A percentile compares a stretch with the other conserved stretches of the same genome.
Evolutionary conservation across 805 yeast species (phyloP).

Genomic region (Suhomyces vadensis): DNA sequence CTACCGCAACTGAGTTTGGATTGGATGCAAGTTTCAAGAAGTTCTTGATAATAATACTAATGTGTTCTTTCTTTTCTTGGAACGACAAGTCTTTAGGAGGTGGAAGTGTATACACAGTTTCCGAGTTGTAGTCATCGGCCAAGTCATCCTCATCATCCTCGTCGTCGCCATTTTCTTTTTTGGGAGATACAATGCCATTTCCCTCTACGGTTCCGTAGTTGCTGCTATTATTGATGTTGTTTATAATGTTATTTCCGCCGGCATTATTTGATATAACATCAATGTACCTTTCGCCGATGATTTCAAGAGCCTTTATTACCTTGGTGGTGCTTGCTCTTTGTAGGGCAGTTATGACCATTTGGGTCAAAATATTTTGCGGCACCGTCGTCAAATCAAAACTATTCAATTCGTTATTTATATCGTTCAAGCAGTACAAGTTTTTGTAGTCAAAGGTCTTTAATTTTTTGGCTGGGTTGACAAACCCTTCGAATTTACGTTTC

Average conservation of each 20-base stretch:
- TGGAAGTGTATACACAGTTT: constrained; percentile 53
- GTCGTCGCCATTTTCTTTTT: constrained; percentile 18
- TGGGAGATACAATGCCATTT: constrained; percentile 1
- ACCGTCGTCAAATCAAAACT: constrained; percentile 70
- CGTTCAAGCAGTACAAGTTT: constrained; percentile 66
- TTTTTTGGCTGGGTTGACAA: constrained; percentile 32
- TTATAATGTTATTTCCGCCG: constrained; percentile 4
- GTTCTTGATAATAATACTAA: constrained; percentile 58
- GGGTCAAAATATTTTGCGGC: constrained; percentile 61
- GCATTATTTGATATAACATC: constrained; percentile 29
- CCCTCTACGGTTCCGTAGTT: background rate
- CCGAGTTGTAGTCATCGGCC: constrained; percentile 36
- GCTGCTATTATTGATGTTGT: background rate
- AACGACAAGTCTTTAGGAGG: constrained; percentile 54
- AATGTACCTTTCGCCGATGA: constrained; percentile 65
- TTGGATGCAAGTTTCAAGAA: constrained; percentile 51
- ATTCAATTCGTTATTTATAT: constrained; percentile 57
- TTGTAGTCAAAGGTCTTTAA: constrained; percentile 48
- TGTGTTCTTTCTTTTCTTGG: constrained; percentile 57
- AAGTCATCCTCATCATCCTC: constrained; percentile 16
- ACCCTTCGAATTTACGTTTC: constrained; percentile 46
- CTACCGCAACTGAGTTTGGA: constrained; percentile 13
- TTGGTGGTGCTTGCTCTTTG: constrained; percentile 50
- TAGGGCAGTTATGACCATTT: constrained; percentile 69
- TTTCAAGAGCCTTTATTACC: constrained; percentile 66